Base-by-base conservation (phyloP, 306 rosid species). In the Dicorynia guianensis region DNA sequence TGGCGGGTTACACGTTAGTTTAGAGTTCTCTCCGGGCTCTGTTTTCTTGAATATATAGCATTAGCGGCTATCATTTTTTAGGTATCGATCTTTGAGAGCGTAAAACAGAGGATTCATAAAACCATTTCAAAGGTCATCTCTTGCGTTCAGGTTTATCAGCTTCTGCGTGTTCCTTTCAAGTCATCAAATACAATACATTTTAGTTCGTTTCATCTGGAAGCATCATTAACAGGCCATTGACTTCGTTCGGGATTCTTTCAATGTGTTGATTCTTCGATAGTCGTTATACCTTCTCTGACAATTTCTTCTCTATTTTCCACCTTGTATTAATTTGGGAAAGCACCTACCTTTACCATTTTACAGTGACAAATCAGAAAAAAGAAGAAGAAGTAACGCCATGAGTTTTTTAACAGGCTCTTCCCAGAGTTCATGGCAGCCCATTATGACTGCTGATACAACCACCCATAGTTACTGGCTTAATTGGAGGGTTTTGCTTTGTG, bases 401-500 rank as follows among this genome's bases (percentile, higher is more conserved):
- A 82, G 80, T 67, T 79, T 84, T 64, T 76, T 79, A 60, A 89
- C 91, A 86, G 92, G 88, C 39, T 74, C 93, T 55, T 63, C 91
- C 43, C 87, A 79, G 40, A 79, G 79, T 48, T 79, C 92, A 52
- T 95, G 99, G 99, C 83, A 89, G 61, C 99, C 99, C 25, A 73
- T 84, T 20, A 81, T 84, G 89, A 85, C 93, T 30, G 80, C 83
- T 0, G 93, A 95, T 80, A 92, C 99, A 72, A 90, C 99, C 57
- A 62, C 78, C 8, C 40, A 68, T 13, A 79, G 83, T 86, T 95
- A 92, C 87, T 95, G 99, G 99, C 49, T 90, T 5, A 95, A 95
- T 60, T 95, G 99, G 99, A 90, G 89, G 78, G 87, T 95, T 55
- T 71, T 90, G 82, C 72, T 92, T 61, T 95, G 99, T 82, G 80